These are phyloP conservation scores for Cubamyces lactineus DNA, from an alignment of 768 basidiomycete genomes.

Conservation along the genomic window DNA sequence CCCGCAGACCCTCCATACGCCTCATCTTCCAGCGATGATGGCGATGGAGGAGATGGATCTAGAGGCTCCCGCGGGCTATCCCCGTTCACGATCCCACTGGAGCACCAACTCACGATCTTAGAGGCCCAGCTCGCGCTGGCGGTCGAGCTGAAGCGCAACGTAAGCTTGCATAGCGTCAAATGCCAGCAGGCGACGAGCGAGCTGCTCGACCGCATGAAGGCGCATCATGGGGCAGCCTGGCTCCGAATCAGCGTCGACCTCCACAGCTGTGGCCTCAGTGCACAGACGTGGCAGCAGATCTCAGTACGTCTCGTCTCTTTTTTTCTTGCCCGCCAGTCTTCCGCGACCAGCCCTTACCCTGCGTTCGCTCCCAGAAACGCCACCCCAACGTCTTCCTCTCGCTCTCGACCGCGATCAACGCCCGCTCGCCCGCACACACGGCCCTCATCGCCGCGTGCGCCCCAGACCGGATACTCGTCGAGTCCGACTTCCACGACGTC, in stretches of 20 bases:
- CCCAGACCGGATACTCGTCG: slow-evolving; percentile 73
- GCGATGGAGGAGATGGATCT: slow-evolving; percentile 8
- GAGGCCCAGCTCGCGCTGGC: slow-evolving; percentile 88
- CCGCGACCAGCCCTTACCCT: too few relatives aligned
- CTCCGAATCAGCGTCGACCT: slow-evolving; percentile 78
- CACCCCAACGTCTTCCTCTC: slow-evolving; percentile 86
- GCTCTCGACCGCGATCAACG: slow-evolving; percentile 84
- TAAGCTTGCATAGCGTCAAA: slow-evolving; percentile 90
- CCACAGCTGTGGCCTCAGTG: slow-evolving; percentile 87
- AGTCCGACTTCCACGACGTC: slow-evolving; percentile 85
- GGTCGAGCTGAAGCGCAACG: slow-evolving; percentile 71
- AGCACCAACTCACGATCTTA: slow-evolving; percentile 81
- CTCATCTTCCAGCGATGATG: not conserved
- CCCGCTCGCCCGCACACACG: slow-evolving; percentile 64
- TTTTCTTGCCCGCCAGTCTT: too few relatives aligned
- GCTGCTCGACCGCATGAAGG: slow-evolving; percentile 60
- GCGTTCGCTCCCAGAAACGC: slow-evolving; percentile 54
- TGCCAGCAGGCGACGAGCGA: slow-evolving; percentile 69
- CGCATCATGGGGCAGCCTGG: slow-evolving; percentile 62
- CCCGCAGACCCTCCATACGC: slow-evolving; percentile 36
- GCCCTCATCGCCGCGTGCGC: slow-evolving; percentile 67
- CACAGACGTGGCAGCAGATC: slow-evolving; percentile 72
- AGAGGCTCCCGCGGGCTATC: slow-evolving; percentile 54
- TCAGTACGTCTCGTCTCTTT: slow-evolving; percentile 60
- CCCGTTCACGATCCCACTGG: slow-evolving; percentile 75